Evolutionary conservation across 1,284 basidiomycete genomes (phyloP).

Genomic region (Gymnopus androsaceus): DNA sequence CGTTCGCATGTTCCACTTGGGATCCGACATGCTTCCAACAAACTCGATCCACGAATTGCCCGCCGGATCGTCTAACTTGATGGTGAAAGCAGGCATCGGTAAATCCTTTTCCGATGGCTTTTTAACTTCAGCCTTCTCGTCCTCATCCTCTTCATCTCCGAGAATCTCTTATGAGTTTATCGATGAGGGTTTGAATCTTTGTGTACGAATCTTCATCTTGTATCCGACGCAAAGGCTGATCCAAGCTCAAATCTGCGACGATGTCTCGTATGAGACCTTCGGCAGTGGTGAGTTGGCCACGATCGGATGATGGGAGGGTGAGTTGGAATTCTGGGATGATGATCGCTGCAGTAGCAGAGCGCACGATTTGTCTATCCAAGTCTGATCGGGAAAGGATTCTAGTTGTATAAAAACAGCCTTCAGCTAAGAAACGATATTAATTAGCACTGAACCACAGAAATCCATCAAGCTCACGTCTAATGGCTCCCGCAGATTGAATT

Average conservation of each 20-base stretch:
- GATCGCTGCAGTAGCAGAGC: conserved; percentile 84
- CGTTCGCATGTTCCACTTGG: conserved; percentile 91
- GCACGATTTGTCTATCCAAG: conserved; percentile 92
- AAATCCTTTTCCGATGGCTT: conserved; percentile 43
- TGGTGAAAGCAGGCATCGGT: conserved; percentile 76
- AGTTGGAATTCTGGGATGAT: conserved; percentile 87
- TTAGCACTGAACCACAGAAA: not conserved
- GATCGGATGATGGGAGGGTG: conserved; percentile 84
- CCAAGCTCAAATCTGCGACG: conserved; percentile 77
- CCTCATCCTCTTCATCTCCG: conserved; percentile 65
- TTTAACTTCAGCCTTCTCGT: conserved; percentile 37
- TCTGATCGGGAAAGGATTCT: conserved; percentile 78
- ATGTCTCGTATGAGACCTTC: conserved; percentile 92
- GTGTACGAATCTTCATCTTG: conserved; percentile 77
- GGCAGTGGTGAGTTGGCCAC: conserved; percentile 94
- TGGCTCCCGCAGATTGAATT: too few relatives aligned
- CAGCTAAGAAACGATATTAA: conserved; percentile 41
- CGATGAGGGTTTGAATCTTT: conserved; percentile 81
- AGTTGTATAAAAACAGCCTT: conserved; percentile 78
- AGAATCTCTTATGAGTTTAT: conserved; percentile 71
- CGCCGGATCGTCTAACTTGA: conserved; percentile 90
- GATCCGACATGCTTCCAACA: conserved; percentile 75
- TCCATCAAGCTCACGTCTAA: not conserved
- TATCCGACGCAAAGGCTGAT: conserved; percentile 87
- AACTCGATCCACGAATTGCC: conserved; percentile 97